Base-by-base conservation (phyloP, 495 filamentous ascomycete genomes). In the Neurospora pannonica region DNA sequence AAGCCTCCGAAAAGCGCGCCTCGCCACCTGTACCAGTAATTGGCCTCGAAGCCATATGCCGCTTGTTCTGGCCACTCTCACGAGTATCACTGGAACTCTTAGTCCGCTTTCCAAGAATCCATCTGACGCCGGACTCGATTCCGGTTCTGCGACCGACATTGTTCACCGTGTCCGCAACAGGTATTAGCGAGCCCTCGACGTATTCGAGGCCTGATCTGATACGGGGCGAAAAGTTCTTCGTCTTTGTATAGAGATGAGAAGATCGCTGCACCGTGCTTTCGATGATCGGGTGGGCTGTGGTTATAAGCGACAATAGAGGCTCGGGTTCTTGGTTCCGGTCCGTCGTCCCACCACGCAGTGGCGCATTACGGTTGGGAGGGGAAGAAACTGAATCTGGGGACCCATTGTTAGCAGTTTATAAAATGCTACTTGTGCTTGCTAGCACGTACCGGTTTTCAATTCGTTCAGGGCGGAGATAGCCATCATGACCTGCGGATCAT, bases 381-480 rank as follows among this genome's bases (percentile, higher is more conserved):
- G 90, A 88, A 72, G 87, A 86, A 70, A 87, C 81, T 74, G 88
- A 88, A 79, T 90, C 86, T 90, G 75, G 24, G 60, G 70, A 34
- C 43, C 75, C 28, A 71, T 48, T 70, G 46, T 77, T 54, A 78
- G 78, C 43, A 71, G 54, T 54, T 73, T 71, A 75, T 21, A 73
- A 42, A 74, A 71, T 69, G 71, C 42, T 6, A 73, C 38, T 4
- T 38, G 48, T 69, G 60, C 13, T 36, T 28, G 15, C 24, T 9
- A 67, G 54, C 28, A 82, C 86, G 82, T 80, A 97, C 94, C 93
- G 78, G 93, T 90, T 81, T 93, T 90, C 71, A 98, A 87, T 73
- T 93, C 92, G 42, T 92, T 92, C 28, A 98, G 82, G 15, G 95
- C 94, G 83, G 97, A 94, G 38, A 94, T 94, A 37, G 94, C 95